These are phyloP conservation scores for Catharanthus roseus DNA, from an alignment of 257 asterid species.

Conservation along the genomic window DNA sequence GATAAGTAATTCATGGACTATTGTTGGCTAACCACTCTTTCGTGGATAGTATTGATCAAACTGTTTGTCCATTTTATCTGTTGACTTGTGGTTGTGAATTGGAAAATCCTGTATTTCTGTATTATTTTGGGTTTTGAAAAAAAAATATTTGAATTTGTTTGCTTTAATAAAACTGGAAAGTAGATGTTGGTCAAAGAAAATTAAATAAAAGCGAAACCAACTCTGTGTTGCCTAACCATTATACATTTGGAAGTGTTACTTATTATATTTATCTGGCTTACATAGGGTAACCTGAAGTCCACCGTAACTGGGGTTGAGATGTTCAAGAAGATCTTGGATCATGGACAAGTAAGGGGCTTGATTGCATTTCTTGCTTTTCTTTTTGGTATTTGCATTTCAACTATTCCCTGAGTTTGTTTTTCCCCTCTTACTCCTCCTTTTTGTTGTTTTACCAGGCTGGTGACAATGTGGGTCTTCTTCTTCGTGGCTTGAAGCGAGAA, in stretches of 20 bases:
- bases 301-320: conserved; percentile 97
- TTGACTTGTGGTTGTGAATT: background rate
- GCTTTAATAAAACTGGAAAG: background rate
- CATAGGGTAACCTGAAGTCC: conserved; percentile 72
- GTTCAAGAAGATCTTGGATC: conserved; percentile 93
- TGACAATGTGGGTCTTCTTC: conserved; percentile 94
- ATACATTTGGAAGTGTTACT: conserved; percentile 2
- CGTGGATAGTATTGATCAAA: background rate
- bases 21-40: background rate
- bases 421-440: background rate
- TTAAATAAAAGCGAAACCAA: background rate
- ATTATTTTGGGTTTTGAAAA: too few relatives aligned
- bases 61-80: background rate
- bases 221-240: background rate
- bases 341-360: conserved; percentile 64
- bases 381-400: background rate
- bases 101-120: background rate
- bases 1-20: background rate
- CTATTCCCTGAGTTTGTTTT: background rate
- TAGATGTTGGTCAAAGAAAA: background rate
- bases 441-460: conserved; percentile 67
- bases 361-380: background rate
- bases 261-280: conserved; percentile 16
- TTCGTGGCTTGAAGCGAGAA: conserved; percentile 94
- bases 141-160: background rate